These are phyloP conservation scores for Neurospora sp. DNA, from an alignment of 495 filamentous ascomycete genomes.

Conservation along the genomic window DNA sequence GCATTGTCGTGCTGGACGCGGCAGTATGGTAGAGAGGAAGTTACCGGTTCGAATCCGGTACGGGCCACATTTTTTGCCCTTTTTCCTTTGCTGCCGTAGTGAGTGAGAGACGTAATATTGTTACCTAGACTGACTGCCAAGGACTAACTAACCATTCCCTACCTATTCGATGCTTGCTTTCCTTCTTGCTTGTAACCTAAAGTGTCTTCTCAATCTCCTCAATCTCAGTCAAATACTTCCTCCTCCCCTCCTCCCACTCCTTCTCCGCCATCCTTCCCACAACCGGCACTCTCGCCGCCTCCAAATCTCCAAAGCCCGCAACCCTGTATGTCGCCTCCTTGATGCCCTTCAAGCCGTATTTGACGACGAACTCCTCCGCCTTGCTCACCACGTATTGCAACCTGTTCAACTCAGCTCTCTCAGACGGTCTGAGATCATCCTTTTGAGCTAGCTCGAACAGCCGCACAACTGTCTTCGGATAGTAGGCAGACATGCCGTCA, in stretches of 20 bases:
- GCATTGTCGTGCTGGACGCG: neutral
- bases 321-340: constrained; percentile 50
- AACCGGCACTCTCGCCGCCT: constrained; percentile 47
- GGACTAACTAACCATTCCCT: neutral
- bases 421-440: constrained; percentile 11
- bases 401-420: constrained; percentile 28
- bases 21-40: neutral
- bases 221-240: constrained; percentile 13
- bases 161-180: neutral
- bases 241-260: constrained; percentile 22
- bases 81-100: neutral
- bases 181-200: neutral
- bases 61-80: neutral
- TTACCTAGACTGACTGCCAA: too few relatives aligned
- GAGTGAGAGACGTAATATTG: neutral
- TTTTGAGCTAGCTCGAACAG: constrained; percentile 39
- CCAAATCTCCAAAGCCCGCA: constrained; percentile 42
- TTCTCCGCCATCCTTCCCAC: constrained; percentile 39
- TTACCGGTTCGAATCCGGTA: neutral
- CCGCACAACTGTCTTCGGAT: constrained; percentile 47
- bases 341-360: constrained; percentile 47
- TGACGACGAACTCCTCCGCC: constrained; percentile 51
- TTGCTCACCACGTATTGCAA: constrained; percentile 48
- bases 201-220: constrained; percentile 11
- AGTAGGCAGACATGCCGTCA: constrained; percentile 53